Conservation (phyloP, 2,329 filamentous ascomycete species). For the Emmonsia crescens region DNA sequence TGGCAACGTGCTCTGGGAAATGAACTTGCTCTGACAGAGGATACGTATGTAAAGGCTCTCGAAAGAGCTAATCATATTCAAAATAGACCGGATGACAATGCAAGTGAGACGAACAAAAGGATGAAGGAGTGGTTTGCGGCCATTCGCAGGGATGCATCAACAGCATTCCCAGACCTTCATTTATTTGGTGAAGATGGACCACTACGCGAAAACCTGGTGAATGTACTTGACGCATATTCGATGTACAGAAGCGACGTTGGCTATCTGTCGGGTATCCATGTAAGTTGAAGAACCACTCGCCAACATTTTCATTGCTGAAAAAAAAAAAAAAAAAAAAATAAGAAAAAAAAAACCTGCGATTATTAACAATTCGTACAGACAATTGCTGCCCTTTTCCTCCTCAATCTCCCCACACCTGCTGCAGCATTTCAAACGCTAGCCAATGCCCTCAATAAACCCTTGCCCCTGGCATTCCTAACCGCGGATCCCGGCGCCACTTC, state of each 20-base stretch:
- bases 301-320: not conserved
- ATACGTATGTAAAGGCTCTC: constrained; percentile 48
- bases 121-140: constrained; percentile 43
- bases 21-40: constrained; percentile 45
- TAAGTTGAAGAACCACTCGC: constrained; percentile 20
- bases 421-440: constrained; percentile 49
- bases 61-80: constrained; percentile 43
- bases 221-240: constrained; percentile 52
- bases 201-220: constrained; percentile 44
- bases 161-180: constrained; percentile 47
- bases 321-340: no score
- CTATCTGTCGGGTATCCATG: constrained; percentile 49
- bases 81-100: constrained; percentile 32
- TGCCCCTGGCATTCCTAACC: constrained; percentile 51
- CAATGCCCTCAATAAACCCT: constrained; percentile 50
- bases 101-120: constrained; percentile 32
- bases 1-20: constrained; percentile 53
- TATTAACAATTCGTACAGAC: constrained; percentile 23
- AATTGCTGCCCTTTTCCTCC: constrained; percentile 47
- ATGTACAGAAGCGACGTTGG: constrained; percentile 54
- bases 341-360: no score
- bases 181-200: constrained; percentile 47
- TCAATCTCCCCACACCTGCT: constrained; percentile 43
- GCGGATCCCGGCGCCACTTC: constrained; percentile 45
- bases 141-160: constrained; percentile 43